Evolutionary conservation across 169 alveolate species (phyloP), one percentile per base, ranked within the genome.

Genomic region (Cryptosporidium muris): DNA sequence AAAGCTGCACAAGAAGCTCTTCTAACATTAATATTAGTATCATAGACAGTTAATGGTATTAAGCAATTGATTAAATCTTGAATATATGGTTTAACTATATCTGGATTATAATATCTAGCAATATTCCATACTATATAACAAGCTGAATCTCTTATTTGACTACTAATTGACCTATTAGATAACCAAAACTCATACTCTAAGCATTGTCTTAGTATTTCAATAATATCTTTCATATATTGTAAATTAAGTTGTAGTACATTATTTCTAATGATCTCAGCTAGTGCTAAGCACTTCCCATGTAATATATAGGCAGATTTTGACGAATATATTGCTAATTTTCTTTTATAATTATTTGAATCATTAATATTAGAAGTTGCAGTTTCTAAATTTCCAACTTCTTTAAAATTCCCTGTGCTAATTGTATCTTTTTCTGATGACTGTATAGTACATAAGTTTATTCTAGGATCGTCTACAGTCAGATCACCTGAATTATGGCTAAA

Each of bases 1-100:
- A 88, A 62, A 25, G 91, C 91, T 34, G 91, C 89, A 63, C 89
- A 68, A n/a, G 91, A 81, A 3, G 91, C 64, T 14, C 91, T 67
- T 37, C 91, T 63, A 36, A 81, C 82, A 51, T 88, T 88, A 4
- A 88, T 82, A 5, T 88, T 65, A 12, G 81, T 53, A 25, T 88
- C 91, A 58, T 80, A 88, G 25, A 88, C 88, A 12, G 91, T 74
- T 8, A 64, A 56, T 45, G 81, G 89, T 48, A 81, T 48, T 38
- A 65, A 51, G 25, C 82, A 64, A 53, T 16, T 9, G 37, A 64
- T 51, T 53, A 88, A 58, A 38, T 74, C 38, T 64, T 25, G 47
- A 45, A 51, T 40, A 53, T 65, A 52, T 37, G 60, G 48, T n/a
- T 7, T 47, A 54, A 51, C 49, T 34, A 51, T 7, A 40, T 56